phyloP scores from a whole-genome alignment of 805 yeast species.

The Cyberlindnera misumaiensis region DNA sequence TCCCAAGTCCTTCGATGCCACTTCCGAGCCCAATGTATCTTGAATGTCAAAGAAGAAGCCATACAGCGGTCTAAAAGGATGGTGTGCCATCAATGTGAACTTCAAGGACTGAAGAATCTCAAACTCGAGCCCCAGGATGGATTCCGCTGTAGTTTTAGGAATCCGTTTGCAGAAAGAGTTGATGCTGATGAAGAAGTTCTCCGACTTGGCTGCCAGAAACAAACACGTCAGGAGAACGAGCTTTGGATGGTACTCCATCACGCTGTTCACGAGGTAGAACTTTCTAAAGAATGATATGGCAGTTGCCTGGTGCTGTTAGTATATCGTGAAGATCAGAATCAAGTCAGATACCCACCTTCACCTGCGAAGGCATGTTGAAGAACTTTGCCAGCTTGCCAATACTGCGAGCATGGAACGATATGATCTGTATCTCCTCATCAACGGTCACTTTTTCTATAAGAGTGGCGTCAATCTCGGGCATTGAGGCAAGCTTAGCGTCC shows the following conservation, averaged over 20 bases:
- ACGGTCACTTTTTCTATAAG: constrained; percentile 36
- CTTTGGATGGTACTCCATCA: constrained; percentile 85
- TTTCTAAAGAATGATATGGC: constrained; percentile 76
- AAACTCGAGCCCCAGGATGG: constrained; percentile 76
- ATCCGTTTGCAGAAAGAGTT: constrained; percentile 70
- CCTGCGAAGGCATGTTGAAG: constrained; percentile 83
- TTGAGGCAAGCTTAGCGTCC: constrained; percentile 27
- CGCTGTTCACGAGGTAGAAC: constrained; percentile 74
- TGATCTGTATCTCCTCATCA: constrained; percentile 66
- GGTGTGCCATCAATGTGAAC: constrained; percentile 81
- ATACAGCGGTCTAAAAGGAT: constrained; percentile 83
- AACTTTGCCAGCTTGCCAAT: constrained; percentile 60
- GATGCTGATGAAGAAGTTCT: constrained; percentile 82
- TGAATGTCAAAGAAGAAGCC: constrained; percentile 94
- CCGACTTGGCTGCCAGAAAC: constrained; percentile 88
- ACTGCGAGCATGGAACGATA: constrained; percentile 67
- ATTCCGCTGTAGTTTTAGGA: constrained; percentile 57
- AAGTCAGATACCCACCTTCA: constrained; percentile 32
- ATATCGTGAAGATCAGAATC: background rate
- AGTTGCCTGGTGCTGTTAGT: constrained; percentile 40
- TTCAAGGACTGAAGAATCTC: constrained; percentile 62
- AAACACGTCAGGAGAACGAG: constrained; percentile 73
- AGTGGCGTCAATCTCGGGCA: constrained; percentile 25
- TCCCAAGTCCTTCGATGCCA: constrained; percentile 55
- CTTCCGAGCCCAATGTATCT: constrained; percentile 31